Evolutionary conservation across 2,329 filamentous ascomycete genomes (phyloP), one percentile per base, ranked within the genome.

Genomic region (Alternaria infectoria): DNA sequence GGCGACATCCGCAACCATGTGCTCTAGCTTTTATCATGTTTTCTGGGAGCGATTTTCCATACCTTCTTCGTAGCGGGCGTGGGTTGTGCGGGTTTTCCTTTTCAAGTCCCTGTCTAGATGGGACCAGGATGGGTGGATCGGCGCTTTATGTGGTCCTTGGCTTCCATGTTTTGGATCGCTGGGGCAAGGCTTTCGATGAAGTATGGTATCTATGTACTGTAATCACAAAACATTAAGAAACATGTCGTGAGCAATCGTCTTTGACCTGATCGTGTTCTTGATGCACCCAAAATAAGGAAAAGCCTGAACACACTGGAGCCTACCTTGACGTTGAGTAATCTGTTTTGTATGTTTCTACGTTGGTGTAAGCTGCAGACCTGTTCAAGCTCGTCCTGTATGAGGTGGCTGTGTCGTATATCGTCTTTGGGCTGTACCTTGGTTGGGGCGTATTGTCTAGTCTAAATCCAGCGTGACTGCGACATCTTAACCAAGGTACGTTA

Each of bases 31-130:
- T 58, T 63, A 62, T 67, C 67, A 63, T 65, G 61, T 62, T 58
- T 69, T 59, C 67, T 47, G 44, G 44, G 44, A 57, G 54, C 54
- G 54, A 47, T 54, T 54, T 47, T 54, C 52, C 30, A 36, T 26
- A 44, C 52, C 36, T 28, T 54, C 32, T 44, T 72, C 72, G 69
- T 74, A 75, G 74, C 73, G 72, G 73, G 74, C 73, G 73, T 69
- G 58, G 67, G 68, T 67, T 62, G 66, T 72, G 65, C 65, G 36
- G 36, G 30, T 44, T 47, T 47, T 54, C 52, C 64, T 71, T 58
- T 57, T 66, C 67, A 55, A 54, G 47, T 36, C 49, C 36, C 36
- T 36, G 21, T 52, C 10, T 52, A 52, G 28, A 52, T 52, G 49
- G 49, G 49, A 52, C 30, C 49, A 25, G 49, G 49, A 40, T 21